Base-by-base conservation (phyloP, 106 monocot genomes). In the Hemerocallis citrina region DNA sequence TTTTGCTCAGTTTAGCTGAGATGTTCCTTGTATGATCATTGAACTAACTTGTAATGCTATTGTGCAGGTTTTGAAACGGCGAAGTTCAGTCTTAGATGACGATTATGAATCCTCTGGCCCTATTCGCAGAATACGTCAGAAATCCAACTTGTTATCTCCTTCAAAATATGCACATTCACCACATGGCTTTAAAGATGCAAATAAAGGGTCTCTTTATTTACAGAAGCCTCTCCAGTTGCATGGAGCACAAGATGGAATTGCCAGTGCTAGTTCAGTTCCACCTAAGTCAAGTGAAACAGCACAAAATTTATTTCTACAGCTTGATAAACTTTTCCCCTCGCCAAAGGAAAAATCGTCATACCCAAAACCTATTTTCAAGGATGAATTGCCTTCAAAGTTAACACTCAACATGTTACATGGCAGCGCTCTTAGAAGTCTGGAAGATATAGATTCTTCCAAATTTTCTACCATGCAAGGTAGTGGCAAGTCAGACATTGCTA, bases 11-110 rank as follows among this genome's bases (percentile, higher is more conserved):
- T 14, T 30, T 54, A 1, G 28, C 16, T 54, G 5, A 20, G 29
- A 52, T 12, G 4, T 20, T 20, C 27, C 15, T 23, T 45, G 7
- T 52, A 19, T 12, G 20, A 33, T 45, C 7, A 34, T 33, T 31
- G 21, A 3, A 20, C 7, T 61, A 5, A 32, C 57, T 12, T 47
- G 55, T 71, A n/a, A 28, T 61, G 10, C 25, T 14, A 32, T 41
- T 44, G 33, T 14, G n/a, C 79, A 92, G 92, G 84, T 37, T 19
- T 51, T 81, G 74, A 92, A 92, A 78, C 77, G 88, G 41, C 65
- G 81, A 34, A 78, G 61, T 28, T 62, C 88, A 1, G 55, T 72
- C 23, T 65, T 83, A 42, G 81, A 86, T 48, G 61, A 39, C 64
- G 91, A 86, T 31, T 34, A 52, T 47, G 82, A 74, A 59, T 79